Conservation (phyloP, 306 rosid species). For the Citrullus mucosospermus region DNA sequence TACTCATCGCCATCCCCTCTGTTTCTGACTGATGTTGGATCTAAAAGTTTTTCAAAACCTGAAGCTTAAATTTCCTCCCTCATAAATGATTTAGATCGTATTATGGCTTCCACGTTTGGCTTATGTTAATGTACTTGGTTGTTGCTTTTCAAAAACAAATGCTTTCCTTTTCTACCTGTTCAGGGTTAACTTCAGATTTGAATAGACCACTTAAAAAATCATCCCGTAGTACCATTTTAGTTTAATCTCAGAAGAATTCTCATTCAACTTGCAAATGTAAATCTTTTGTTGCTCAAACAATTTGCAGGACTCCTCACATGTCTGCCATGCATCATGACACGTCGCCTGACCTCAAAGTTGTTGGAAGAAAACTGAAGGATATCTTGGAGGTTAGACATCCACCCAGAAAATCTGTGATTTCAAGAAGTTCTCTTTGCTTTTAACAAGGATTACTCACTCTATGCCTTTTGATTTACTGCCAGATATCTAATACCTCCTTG, state of each 20-base stretch:
- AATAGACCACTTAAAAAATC: not conserved
- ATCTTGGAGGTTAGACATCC: slow-evolving; percentile 47
- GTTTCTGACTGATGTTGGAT: not conserved
- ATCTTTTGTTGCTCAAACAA: not conserved
- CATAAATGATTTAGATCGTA: not conserved
- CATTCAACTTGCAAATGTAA: not conserved
- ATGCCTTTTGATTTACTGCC: not conserved
- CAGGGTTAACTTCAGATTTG: not conserved
- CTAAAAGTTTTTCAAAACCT: not conserved
- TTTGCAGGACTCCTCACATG: slow-evolving; percentile 80
- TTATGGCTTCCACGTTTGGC: not conserved
- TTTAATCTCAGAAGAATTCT: not conserved
- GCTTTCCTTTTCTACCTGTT: not conserved
- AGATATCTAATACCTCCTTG: slow-evolving; percentile 59
- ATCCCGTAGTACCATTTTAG: not conserved
- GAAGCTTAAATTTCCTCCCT: not conserved
- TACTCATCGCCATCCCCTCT: not conserved
- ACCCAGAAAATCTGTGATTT: not conserved
- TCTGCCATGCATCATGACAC: slow-evolving; percentile 82
- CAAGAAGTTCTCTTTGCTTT: not conserved
- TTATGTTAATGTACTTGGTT: not conserved
- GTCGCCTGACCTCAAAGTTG: slow-evolving; percentile 68
- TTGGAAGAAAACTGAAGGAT: slow-evolving; percentile 56
- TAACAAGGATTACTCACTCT: not conserved
- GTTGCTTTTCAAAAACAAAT: not conserved